Evolutionary conservation across 1,284 basidiomycete genomes (phyloP).

Genomic region (Ganoderma lucidum): DNA sequence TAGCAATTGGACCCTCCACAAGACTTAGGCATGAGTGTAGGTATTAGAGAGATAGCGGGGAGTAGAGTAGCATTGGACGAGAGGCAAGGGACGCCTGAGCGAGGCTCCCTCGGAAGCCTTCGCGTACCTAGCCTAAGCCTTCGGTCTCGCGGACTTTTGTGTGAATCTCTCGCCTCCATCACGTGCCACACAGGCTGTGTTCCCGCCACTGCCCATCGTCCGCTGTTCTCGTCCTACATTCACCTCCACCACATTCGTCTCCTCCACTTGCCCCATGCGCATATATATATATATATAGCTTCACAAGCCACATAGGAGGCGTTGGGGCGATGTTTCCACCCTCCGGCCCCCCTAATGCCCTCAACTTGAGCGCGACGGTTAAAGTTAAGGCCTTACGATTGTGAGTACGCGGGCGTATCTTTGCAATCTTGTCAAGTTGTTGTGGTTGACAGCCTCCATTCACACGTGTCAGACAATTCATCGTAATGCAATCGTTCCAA

Average conservation of each 20-base stretch:
- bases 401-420: not conserved
- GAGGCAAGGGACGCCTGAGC: conserved; percentile 6
- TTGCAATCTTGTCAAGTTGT: not conserved
- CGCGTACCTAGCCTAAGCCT: not conserved
- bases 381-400: not conserved
- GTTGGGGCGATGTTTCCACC: not conserved
- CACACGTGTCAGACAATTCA: not conserved
- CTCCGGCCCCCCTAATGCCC: not conserved
- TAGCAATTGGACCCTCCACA: conserved; percentile 9
- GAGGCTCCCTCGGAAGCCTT: not conserved
- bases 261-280: not conserved
- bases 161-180: not conserved
- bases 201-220: not conserved
- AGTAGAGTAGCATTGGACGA: conserved; percentile 16
- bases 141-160: conserved; percentile 2
- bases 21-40: conserved; percentile 3
- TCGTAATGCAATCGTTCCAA: not conserved
- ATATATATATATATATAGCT: not conserved
- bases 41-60: not conserved
- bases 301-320: not conserved
- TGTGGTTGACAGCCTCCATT: not conserved
- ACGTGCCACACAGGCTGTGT: conserved; percentile 5
- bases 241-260: not conserved
- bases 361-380: not conserved
- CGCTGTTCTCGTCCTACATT: not conserved